Percentiles rank a stretch among this genome's conserved stretches.
Evolutionary conservation across 2,329 filamentous ascomycete genomes (phyloP).

Genomic region (Diaporthe helianthi): DNA sequence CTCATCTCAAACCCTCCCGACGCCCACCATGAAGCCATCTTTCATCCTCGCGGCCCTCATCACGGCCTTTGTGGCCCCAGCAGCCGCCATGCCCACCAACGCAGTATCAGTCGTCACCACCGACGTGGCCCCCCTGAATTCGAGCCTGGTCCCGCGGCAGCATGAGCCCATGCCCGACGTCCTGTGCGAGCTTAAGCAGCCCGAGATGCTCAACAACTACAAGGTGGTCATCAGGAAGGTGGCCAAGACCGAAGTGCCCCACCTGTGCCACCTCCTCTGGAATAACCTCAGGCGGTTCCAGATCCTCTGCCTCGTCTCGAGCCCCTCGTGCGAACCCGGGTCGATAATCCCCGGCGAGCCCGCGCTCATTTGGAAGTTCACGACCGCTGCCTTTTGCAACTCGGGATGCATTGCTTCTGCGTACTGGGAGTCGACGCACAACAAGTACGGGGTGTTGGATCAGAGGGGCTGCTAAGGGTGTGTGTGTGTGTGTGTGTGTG

Average conservation of each 20-base stretch:
- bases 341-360: background rate
- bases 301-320: background rate
- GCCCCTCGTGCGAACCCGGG: background rate
- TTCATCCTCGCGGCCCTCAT: background rate
- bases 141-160: too few species aligned
- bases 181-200: background rate
- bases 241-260: accelerated
- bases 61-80: background rate
- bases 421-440: background rate
- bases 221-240: background rate
- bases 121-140: background rate
- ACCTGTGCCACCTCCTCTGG: background rate
- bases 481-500: too few species aligned
- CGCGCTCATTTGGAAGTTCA: background rate
- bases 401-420: background rate
- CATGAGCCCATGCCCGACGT: background rate
- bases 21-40: background rate
- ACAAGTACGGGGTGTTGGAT: background rate
- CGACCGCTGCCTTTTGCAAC: background rate
- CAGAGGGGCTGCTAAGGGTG: background rate
- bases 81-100: background rate
- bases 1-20: too few species aligned
- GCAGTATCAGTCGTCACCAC: background rate
- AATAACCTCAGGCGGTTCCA: background rate
- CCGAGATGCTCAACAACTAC: background rate